Evolutionary conservation across 345 rosid genomes (phyloP).

Genomic region (Eucalyptus regnans): DNA sequence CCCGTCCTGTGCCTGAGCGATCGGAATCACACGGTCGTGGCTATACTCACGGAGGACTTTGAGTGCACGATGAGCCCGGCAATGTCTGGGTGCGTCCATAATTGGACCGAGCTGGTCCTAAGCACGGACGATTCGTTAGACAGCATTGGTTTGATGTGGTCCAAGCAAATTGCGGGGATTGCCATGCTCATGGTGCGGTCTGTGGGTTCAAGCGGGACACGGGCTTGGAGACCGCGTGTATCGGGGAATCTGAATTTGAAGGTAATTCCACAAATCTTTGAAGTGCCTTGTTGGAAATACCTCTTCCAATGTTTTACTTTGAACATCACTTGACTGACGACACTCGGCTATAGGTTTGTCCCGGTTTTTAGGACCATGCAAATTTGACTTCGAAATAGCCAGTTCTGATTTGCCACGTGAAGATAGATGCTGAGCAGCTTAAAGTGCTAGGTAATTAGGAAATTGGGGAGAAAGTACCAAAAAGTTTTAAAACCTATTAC

Average conservation of each 20-base stretch:
- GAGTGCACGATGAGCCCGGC: neutral
- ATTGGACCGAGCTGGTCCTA: neutral
- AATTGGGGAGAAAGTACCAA: too few species aligned
- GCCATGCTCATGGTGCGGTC: neutral
- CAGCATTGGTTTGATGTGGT: conserved; percentile 2
- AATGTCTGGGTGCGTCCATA: neutral
- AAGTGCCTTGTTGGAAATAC: neutral
- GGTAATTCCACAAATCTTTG: neutral
- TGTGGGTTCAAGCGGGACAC: neutral
- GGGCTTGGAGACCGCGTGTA: neutral
- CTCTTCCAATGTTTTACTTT: neutral
- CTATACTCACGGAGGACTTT: neutral
- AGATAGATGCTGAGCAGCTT: neutral
- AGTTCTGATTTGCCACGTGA: neutral
- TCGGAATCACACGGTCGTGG: neutral
- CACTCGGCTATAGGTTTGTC: neutral
- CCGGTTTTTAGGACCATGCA: neutral
- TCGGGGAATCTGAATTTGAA: neutral
- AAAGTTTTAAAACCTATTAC: too few species aligned
- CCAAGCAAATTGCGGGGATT: neutral
- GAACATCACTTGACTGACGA: neutral
- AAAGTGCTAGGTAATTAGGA: neutral
- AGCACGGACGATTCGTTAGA: neutral
- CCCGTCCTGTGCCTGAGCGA: conserved; percentile 7
- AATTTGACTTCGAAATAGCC: neutral